phyloP scores from a whole-genome alignment of 768 basidiomycete genomes.

The Pleurotus salmoneostramineus region DNA sequence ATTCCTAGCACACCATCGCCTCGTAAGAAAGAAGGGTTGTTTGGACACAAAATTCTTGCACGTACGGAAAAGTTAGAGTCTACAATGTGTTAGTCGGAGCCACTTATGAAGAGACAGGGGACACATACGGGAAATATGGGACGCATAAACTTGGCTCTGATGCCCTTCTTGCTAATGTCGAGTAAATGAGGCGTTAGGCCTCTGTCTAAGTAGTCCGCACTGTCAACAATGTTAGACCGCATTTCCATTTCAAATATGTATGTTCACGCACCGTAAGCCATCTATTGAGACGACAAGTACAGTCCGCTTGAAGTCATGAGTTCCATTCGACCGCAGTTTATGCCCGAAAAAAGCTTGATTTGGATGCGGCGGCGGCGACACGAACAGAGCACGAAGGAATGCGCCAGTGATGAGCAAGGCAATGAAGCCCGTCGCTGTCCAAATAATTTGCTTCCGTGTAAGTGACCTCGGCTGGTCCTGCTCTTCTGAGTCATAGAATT shows the following conservation, averaged over 20 bases:
- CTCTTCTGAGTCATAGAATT: slow-evolving; percentile 20
- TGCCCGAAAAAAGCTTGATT: slow-evolving; percentile 33
- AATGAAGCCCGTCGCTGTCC: slow-evolving; percentile 34
- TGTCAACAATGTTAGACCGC: slow-evolving; percentile 21
- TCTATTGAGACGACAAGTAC: slow-evolving; percentile 87
- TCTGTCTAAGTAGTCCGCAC: slow-evolving; percentile 85
- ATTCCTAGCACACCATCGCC: slow-evolving; percentile 44
- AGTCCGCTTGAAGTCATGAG: slow-evolving; percentile 76
- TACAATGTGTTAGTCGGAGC: slow-evolving; percentile 21
- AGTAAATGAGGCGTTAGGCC: slow-evolving; percentile 82
- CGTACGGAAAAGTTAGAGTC: slow-evolving; percentile 91
- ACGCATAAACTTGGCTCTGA: slow-evolving; percentile 84
- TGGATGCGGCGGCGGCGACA: slow-evolving; percentile 20
- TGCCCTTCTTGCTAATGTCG: slow-evolving; percentile 73
- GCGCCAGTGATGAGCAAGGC: slow-evolving; percentile 38
- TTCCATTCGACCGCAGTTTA: slow-evolving; percentile 68
- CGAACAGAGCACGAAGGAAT: slow-evolving; percentile 33
- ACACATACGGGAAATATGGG: slow-evolving; percentile 80
- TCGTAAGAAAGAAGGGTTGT: slow-evolving; percentile 2
- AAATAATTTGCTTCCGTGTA: slow-evolving; percentile 34
- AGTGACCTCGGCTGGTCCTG: slow-evolving; percentile 19
- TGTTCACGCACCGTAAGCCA: slow-evolving; percentile 56
- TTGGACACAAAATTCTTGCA: slow-evolving; percentile 10
- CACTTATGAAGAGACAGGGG: not conserved
- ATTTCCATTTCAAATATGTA: slow-evolving; percentile 1